Evolutionary conservation across 768 basidiomycete genomes (phyloP), one percentile per base, ranked within the genome.

Genomic region (Auricularia sp.): DNA sequence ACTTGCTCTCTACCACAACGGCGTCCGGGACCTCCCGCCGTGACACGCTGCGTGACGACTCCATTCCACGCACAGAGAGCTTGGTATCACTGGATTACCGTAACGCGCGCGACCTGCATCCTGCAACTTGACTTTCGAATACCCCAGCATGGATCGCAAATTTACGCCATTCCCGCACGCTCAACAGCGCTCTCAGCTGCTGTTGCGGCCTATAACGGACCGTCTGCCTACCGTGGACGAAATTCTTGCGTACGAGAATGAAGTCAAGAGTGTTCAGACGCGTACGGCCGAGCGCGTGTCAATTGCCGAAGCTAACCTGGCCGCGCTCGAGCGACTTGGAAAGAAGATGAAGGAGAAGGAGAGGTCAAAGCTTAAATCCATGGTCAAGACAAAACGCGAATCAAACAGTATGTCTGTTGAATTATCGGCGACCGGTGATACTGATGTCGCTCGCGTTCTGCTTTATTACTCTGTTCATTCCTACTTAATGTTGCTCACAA

Each of bases 291-390:
- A 86, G 66, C 81, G 88, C 68, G 83, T 80, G 47, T 85, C 81
- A 78, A 91, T 90, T 77, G 91, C 90, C 0, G 82, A 81, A 36
- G 84, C 87, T 70, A 90, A 92, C 78, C 76, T 90, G 68, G 83
- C 80, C 72, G 80, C 83, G 63, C 85, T 92, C 69, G 84, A 88
- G 67, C 89, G 88, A 74, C 87, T 86, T 61, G 86, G 89, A 83
- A 83, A 84, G 62, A 81, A 83, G 66, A 81, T 90, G 77, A 88
- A 84, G 76, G 68, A 68, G 90, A 90, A 61, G 61, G 60, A 65
- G 29, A 67, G 68, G 67, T 43, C 59, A 18, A 65, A 68, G 44
- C 11, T 82, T 62, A 88, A 80, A 74, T 82, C 79, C n/a, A 72
- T 84, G 54, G 88, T 88, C 64, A 89, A 83, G 75, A 78, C 86